Conservation (phyloP, 2,329 filamentous ascomycete species). For the Aspergillus uvarum region DNA sequence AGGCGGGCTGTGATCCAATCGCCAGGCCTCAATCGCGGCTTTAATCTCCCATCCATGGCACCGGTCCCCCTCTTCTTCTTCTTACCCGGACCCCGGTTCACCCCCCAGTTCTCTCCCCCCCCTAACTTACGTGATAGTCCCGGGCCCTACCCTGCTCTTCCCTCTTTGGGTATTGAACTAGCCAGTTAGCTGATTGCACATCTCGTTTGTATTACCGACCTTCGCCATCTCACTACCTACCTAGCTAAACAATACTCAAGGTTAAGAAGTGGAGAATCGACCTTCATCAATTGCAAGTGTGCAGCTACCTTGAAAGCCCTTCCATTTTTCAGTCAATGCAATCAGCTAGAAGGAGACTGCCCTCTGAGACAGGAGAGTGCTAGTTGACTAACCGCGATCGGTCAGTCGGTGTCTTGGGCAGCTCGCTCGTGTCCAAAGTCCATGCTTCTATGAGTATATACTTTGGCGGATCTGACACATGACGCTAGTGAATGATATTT, state of each 20-base stretch:
- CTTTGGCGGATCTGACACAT: too few relatives aligned
- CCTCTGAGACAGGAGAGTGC: too few relatives aligned
- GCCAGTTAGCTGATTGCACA: background rate
- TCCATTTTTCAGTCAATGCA: conserved; percentile 6
- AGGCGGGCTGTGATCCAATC: background rate
- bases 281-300: conserved; percentile 1
- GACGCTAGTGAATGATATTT: too few relatives aligned
- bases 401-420: too few relatives aligned
- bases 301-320: conserved; percentile 4
- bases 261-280: conserved; percentile 5
- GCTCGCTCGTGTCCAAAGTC: too few relatives aligned
- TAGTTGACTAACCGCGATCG: too few relatives aligned
- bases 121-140: too few relatives aligned
- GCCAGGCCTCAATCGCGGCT: background rate
- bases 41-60: conserved; percentile 6
- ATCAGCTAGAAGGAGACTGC: background rate
- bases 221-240: background rate
- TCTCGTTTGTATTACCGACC: background rate
- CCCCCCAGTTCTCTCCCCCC: background rate
- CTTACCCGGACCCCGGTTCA: background rate
- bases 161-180: background rate
- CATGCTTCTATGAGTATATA: too few relatives aligned
- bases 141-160: background rate
- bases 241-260: background rate
- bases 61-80: background rate